Base-by-base conservation (phyloP, 164 flowering plant genomes). In the Taxillus chinensis region DNA sequence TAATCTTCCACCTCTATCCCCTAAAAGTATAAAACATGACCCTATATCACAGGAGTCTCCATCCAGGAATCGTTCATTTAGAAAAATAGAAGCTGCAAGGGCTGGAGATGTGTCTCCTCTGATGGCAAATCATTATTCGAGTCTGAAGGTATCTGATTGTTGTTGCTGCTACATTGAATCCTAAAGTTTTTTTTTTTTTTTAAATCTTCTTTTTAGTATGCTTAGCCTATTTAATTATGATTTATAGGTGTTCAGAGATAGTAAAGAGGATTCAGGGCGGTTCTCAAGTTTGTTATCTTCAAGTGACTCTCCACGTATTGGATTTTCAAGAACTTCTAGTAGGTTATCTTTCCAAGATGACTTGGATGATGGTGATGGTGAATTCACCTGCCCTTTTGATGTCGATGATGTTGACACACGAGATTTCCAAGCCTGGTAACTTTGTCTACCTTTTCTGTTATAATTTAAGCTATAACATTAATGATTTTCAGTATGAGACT, bases 281-380 rank as follows among this genome's bases (percentile, higher is more conserved):
- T 86, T 86, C 69, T 86, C 92, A 1, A 86, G 95, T 57, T 63
- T 84, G 77, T 71, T 86, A 45, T 92, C 96, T 68, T 87, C 96
- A 40, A 85, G 86, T 70, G 79, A 79, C 62, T 86, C 96, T 17
- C 92, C 89, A 27, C 83, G 84, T 40, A 66, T 84, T 73, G 95
- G 91, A 64, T 81, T 84, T 73, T 86, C 98, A n/a, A 80, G 97
- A 77, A 86, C 90, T 74, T 88, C 97, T 17, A 91, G 98, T 70
- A 80, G 91, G 69, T 71, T 91, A 60, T 92, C 96, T 38, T 83
- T 83, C 67, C 96, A 87, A 68, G 96, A 89, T 71, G 96, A 92
- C 65, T 67, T 85, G 65, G 97, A 83, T 71, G 96, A 84, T 66
- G 62, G 73, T 71, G 96, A 84, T 66, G 62, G 73, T 65, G 98